These are phyloP conservation scores for Scalesia atractyloides DNA, from an alignment of 129 eudicot species.

Conservation along the genomic window DNA sequence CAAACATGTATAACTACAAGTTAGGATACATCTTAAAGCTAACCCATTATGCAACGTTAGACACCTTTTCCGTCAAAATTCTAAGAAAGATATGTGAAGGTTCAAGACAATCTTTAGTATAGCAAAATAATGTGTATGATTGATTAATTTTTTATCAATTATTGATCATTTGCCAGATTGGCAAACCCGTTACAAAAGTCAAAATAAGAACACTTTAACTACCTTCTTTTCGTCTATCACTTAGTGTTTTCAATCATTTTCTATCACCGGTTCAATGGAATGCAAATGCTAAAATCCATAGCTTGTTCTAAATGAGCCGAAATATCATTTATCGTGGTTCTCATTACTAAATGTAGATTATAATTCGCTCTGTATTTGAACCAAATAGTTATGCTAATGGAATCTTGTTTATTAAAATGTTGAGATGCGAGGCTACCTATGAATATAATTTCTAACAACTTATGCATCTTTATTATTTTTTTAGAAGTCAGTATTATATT, in stretches of 20 bases:
- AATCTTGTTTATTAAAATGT: conserved; percentile 33
- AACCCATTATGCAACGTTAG: neutral
- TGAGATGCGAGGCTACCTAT: no score
- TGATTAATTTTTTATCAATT: conserved; percentile 9
- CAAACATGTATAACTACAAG: conserved; percentile 3
- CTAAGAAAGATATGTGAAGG: neutral
- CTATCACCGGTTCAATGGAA: conserved; percentile 12
- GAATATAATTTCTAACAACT: no score
- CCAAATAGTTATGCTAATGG: neutral
- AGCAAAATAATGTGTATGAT: neutral
- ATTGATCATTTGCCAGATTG: conserved; percentile 12
- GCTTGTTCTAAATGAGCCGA: neutral
- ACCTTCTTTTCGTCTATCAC: conserved; percentile 9
- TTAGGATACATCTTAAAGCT: neutral
- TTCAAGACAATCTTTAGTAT: conserved; percentile 5
- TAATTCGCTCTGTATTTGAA: neutral
- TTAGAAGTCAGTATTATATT: neutral
- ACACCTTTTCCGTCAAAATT: neutral
- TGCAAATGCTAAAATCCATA: conserved; percentile 7
- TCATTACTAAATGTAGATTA: no score
- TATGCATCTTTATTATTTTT: conserved; percentile 4
- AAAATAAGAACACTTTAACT: neutral
- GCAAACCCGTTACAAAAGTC: conserved; percentile 4
- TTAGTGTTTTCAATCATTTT: conserved; percentile 9
- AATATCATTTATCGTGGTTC: no score